Evolutionary conservation across 306 rosid species (phyloP), one percentile per base, ranked within the genome.

Genomic region (Malus orientalis): DNA sequence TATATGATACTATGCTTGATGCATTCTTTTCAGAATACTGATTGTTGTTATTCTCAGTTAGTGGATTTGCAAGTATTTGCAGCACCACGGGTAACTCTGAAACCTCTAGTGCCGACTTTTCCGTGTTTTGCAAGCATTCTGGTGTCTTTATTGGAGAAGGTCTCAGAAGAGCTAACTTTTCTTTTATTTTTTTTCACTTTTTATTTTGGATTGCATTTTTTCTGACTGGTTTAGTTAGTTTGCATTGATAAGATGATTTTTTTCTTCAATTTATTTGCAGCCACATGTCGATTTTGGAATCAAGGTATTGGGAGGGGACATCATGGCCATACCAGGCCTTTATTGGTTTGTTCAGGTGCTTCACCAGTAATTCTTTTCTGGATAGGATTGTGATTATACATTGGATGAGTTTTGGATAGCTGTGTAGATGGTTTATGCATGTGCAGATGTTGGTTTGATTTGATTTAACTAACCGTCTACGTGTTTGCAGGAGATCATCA

Each of bases 291-390:
- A 94, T 80, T 94, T 94, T 63, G 98, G 97, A 73, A 61, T 92
- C 85, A 87, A 85, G 64, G 71, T 94, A 86, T 80, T 85, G 63
- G 98, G 98, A 86, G 98, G 90, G 75, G 98, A 94, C 81, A 30
- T 89, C 77, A 92, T 94, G 98, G 83, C 97, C 66, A 89, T 94
- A 76, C 97, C 96, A 12, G 97, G 97, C 78, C 84, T 94, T 66
- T 89, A 94, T 79, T 86, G 84, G 77, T 88, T 81, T 85, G 78
- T 90, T 88, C 97, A 94, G 98, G 98, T 94, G 81, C 87, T 79
- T 29, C 82, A 86, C 76, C 78, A 29, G 78, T 83, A 79, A 84
- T 69, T 82, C 74, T 71, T 30, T 74, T 66, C 30, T 69, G 71
- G 70, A 44, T 76, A 30, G 49, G 76, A 70, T 63, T 30, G 58